A percentile compares a stretch with the other conserved stretches of the same genome.
phyloP scores from a whole-genome alignment of 345 rosid species.

The Camelina laxa region DNA sequence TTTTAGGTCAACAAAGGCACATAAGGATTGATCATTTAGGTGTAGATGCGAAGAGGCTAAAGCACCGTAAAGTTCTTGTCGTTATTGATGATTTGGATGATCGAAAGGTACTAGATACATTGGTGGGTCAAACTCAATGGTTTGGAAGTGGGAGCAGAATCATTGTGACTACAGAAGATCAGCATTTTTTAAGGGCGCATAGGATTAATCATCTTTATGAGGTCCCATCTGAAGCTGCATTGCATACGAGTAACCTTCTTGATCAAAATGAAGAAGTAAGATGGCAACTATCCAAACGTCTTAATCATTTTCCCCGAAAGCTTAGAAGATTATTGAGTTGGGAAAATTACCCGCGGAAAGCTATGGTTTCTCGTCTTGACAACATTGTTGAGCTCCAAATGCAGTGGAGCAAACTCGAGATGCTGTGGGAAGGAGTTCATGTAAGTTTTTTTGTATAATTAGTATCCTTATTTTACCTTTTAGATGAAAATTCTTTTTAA shows the following conservation, averaged over 20 bases:
- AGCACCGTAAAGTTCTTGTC: constrained; percentile 36
- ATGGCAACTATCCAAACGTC: neutral
- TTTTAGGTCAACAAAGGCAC: neutral
- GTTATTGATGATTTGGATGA: constrained; percentile 61
- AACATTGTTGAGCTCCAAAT: constrained; percentile 22
- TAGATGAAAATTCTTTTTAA: neutral
- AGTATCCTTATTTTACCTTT: neutral
- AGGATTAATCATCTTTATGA: neutral
- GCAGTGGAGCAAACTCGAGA: neutral
- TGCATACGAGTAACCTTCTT: constrained; percentile 1
- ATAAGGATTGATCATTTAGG: constrained; percentile 26
- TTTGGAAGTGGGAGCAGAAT: constrained; percentile 52
- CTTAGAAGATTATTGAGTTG: constrained; percentile 14
- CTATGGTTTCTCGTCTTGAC: no score
- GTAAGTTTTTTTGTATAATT: constrained; percentile 2
- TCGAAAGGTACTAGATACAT: constrained; percentile 43
- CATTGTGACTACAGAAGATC: constrained; percentile 57
- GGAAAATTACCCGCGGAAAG: constrained; percentile 19
- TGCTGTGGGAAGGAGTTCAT: constrained; percentile 28
- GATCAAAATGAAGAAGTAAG: no score
- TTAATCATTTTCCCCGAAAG: constrained; percentile 5
- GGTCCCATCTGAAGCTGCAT: neutral
- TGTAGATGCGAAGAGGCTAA: neutral
- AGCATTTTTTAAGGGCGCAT: constrained; percentile 3
- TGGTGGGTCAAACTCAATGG: constrained; percentile 49